Evolutionary conservation across 192 early-diverging fungal genomes (phyloP).

Genomic region (Lobosporangium transversale): DNA sequence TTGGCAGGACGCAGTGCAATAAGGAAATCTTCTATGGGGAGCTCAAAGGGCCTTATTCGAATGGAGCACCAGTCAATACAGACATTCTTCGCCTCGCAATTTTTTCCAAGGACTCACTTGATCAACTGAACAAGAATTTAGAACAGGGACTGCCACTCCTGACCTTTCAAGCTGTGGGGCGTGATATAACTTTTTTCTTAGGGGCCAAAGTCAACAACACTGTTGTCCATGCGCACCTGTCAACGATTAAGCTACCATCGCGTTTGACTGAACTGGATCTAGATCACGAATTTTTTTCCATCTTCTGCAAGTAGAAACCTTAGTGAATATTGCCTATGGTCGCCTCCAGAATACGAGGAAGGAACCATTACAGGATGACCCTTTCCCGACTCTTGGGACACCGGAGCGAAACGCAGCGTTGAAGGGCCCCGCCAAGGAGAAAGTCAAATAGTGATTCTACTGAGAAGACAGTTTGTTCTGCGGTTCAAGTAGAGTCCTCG

Average conservation of each 20-base stretch:
- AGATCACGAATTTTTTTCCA: slow-evolving; percentile 17
- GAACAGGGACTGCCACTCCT: slow-evolving; percentile 3
- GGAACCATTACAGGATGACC: slow-evolving; percentile 8
- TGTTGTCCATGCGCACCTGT: slow-evolving; percentile 10
- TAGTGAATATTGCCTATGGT: slow-evolving; percentile 3
- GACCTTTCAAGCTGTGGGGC: slow-evolving; percentile 15
- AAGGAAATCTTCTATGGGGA: slow-evolving; percentile 33
- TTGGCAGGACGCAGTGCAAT: background rate
- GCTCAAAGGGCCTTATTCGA: slow-evolving; percentile 12
- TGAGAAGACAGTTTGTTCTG: no score
- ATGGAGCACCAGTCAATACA: background rate
- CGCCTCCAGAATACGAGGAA: slow-evolving; percentile 11
- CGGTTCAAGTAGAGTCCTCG: no score
- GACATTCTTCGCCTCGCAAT: slow-evolving; percentile 19
- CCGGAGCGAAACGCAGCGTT: slow-evolving; percentile 14
- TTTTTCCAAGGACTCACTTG: slow-evolving; percentile 20
- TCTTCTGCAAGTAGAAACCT: slow-evolving; percentile 21
- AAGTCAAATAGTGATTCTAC: no score
- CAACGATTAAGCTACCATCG: slow-evolving; percentile 7
- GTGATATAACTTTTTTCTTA: slow-evolving; percentile 13
- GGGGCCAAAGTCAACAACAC: slow-evolving; percentile 14
- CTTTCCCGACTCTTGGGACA: slow-evolving; percentile 16
- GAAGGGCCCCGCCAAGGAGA: slow-evolving; percentile 1
- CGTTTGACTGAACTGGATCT: slow-evolving; percentile 9
- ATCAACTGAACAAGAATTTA: background rate